These are phyloP conservation scores for Helianthus annuus DNA, from an alignment of 129 eudicot genomes.

Conservation along the genomic window DNA sequence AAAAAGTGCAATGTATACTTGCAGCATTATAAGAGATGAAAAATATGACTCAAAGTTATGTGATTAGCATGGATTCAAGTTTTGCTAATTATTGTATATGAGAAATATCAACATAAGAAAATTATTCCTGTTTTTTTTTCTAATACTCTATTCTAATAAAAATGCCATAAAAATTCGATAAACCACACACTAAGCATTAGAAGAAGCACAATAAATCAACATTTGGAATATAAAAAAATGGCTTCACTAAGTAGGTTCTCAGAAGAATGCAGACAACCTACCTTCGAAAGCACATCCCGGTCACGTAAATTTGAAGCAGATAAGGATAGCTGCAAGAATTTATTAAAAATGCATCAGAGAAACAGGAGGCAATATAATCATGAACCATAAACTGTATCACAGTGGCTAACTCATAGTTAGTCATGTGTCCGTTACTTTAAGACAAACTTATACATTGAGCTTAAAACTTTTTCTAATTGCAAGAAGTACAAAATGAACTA, in stretches of 20 bases:
- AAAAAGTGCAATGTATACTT: slow-evolving; percentile 4
- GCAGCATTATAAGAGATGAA: not conserved
- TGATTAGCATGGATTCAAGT: not conserved
- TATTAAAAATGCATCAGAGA: slow-evolving; percentile 24
- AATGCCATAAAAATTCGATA: not conserved
- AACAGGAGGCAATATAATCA: slow-evolving; percentile 15
- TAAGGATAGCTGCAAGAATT: slow-evolving; percentile 71
- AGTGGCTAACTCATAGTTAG: slow-evolving; percentile 11
- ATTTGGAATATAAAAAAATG: not conserved
- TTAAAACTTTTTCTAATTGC: not conserved
- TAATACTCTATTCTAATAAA: slow-evolving; percentile 6
- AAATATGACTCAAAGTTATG: slow-evolving; percentile 3
- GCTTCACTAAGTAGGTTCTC: not conserved
- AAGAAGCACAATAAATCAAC: slow-evolving; percentile 5
- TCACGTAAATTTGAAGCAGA: slow-evolving; percentile 88
- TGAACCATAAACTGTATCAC: slow-evolving; percentile 4
- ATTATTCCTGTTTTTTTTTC: not conserved
- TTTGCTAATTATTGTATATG: not conserved
- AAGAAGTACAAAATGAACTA: slow-evolving; percentile 7
- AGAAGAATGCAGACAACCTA: slow-evolving; percentile 28
- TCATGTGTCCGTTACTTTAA: slow-evolving; percentile 22
- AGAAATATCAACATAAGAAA: not conserved
- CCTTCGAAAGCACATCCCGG: slow-evolving; percentile 95
- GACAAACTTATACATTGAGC: not conserved
- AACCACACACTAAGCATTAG: slow-evolving; percentile 15